These are phyloP conservation scores for Simplicillium sp. DNA, from an alignment of 2,329 filamentous ascomycete genomes.

Conservation along the genomic window DNA sequence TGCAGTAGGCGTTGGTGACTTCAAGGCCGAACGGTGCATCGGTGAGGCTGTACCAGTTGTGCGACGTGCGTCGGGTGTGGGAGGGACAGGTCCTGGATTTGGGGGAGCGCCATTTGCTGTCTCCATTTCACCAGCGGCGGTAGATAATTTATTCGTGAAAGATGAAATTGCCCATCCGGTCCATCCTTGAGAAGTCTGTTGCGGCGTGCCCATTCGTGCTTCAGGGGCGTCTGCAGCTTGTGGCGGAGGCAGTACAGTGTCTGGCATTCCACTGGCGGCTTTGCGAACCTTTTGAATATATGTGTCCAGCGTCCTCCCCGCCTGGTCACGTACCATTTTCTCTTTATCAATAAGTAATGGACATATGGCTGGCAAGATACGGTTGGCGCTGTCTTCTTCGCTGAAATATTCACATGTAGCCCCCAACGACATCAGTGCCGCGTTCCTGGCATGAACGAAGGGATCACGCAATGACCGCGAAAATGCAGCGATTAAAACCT, in stretches of 20 bases:
- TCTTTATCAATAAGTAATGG: slow-evolving; percentile 88
- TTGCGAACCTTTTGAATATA: slow-evolving; percentile 80
- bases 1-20: slow-evolving; percentile 35
- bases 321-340: slow-evolving; percentile 86
- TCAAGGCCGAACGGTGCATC: slow-evolving; percentile 51
- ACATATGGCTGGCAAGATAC: slow-evolving; percentile 76
- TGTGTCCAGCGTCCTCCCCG: slow-evolving; percentile 77
- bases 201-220: slow-evolving; percentile 73
- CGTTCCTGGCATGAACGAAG: slow-evolving; percentile 89
- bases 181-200: slow-evolving; percentile 57
- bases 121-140: slow-evolving; percentile 81
- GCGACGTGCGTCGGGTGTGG: slow-evolving; percentile 26
- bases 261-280: slow-evolving; percentile 66
- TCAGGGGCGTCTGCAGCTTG: slow-evolving; percentile 40
- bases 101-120: slow-evolving; percentile 36
- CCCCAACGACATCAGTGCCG: slow-evolving; percentile 73
- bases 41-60: slow-evolving; percentile 44
- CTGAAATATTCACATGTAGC: slow-evolving; percentile 80
- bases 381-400: slow-evolving; percentile 80
- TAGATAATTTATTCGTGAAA: slow-evolving; percentile 87
- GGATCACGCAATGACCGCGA: slow-evolving; percentile 82
- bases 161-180: slow-evolving; percentile 97
- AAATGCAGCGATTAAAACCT: slow-evolving; percentile 90
- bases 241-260: slow-evolving; percentile 64
- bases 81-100: slow-evolving; percentile 29